Evolutionary conservation across 2,329 filamentous ascomycete genomes (phyloP).

Genomic region (Colletotrichum kahawae): DNA sequence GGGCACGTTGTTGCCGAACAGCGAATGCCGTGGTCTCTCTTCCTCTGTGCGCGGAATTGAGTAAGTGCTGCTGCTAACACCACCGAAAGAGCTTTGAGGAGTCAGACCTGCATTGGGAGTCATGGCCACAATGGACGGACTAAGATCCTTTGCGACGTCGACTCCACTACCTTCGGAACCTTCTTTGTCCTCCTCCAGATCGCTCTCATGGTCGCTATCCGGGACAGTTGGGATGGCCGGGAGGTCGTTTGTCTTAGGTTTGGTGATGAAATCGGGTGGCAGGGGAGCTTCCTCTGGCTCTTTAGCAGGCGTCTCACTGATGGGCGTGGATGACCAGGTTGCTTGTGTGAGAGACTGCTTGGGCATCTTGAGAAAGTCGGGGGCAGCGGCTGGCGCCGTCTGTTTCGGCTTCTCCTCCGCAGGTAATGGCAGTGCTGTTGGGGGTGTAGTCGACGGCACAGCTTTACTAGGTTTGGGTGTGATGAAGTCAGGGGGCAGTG

Average conservation of each 20-base stretch:
- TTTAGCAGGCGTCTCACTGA: not conserved
- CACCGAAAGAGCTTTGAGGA: slow-evolving; percentile 64
- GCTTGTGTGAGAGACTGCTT: slow-evolving; percentile 17
- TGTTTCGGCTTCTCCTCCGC: slow-evolving; percentile 20
- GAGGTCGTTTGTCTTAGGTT: slow-evolving; percentile 29
- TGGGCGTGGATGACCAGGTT: slow-evolving; percentile 16
- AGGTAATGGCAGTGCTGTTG: slow-evolving; percentile 4
- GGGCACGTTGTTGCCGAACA: slow-evolving; percentile 63
- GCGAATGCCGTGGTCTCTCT: slow-evolving; percentile 42
- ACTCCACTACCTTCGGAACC: slow-evolving; percentile 65
- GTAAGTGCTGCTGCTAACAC: slow-evolving; percentile 48
- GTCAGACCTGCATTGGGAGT: slow-evolving; percentile 57
- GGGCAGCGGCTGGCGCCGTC: slow-evolving; percentile 23
- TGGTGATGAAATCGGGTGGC: slow-evolving; percentile 41
- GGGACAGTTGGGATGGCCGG: slow-evolving; percentile 15
- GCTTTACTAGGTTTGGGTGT: slow-evolving; percentile 36
- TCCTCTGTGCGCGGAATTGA: slow-evolving; percentile 53
- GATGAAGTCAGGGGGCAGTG: slow-evolving; percentile 42
- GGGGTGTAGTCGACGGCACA: not conserved
- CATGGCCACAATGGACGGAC: slow-evolving; percentile 50
- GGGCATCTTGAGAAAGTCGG: slow-evolving; percentile 19
- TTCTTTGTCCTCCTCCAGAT: slow-evolving; percentile 44
- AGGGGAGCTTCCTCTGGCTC: slow-evolving; percentile 43
- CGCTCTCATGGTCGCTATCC: slow-evolving; percentile 24
- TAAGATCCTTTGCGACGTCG: slow-evolving; percentile 69